These are phyloP conservation scores for Aegilops umbellulata DNA, from an alignment of 176 grass and related monocot species.

Conservation along the genomic window DNA sequence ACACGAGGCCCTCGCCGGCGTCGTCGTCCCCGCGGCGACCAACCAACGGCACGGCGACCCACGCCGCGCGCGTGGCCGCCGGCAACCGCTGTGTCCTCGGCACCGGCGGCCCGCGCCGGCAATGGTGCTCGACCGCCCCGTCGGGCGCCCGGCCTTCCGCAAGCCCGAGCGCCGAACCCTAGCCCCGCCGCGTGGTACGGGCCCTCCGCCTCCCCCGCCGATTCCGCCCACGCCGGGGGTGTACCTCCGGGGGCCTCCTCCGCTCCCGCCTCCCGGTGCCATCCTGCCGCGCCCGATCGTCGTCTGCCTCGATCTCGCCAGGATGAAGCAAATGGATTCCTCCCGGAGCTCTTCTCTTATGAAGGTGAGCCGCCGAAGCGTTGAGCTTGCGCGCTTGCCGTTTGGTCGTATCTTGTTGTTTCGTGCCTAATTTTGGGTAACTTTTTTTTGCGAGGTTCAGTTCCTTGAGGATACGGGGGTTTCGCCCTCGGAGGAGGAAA, in stretches of 20 bases:
- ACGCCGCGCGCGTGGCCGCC: not conserved
- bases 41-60: not conserved
- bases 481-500: constrained; percentile 51
- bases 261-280: not conserved
- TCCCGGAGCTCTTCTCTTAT: constrained; percentile 52
- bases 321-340: constrained; percentile 36
- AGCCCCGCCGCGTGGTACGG: constrained; percentile 3
- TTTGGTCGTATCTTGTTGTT: not conserved
- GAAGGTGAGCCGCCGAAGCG: constrained; percentile 15
- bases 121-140: constrained; percentile 30
- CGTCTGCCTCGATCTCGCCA: constrained; percentile 7
- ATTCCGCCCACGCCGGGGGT: constrained; percentile 24
- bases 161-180: constrained; percentile 40
- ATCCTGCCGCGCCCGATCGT: constrained; percentile 26
- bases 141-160: constrained; percentile 9
- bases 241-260: constrained; percentile 24
- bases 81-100: not conserved
- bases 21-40: not conserved
- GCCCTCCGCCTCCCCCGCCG: constrained; percentile 42
- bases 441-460: constrained; percentile 37
- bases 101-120: constrained; percentile 17
- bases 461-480: constrained; percentile 45
- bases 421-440: constrained; percentile 21
- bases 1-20: constrained; percentile 31
- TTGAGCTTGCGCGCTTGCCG: not conserved